phyloP scores from a whole-genome alignment of 1,139 yeast genomes.

The Zygoascus meyerae region DNA sequence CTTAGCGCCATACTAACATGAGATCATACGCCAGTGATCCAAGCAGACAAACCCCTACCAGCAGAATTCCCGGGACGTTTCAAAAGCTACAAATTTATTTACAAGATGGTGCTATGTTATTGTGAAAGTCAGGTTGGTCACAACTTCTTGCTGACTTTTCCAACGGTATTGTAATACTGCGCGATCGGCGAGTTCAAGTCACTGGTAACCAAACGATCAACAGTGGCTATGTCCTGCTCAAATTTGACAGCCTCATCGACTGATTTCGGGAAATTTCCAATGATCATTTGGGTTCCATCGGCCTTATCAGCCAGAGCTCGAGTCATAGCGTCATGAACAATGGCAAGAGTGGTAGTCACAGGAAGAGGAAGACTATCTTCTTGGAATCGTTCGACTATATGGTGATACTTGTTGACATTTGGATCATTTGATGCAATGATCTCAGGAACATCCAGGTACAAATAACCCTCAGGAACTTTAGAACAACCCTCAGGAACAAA shows the following conservation, averaged over 20 bases:
- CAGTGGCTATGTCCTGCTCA: constrained; percentile 66
- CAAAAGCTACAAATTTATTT: not conserved
- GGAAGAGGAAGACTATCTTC: constrained; percentile 90
- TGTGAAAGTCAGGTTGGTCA: not conserved
- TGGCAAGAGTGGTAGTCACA: constrained; percentile 85
- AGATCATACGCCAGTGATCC: too few relatives aligned
- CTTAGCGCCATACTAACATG: not conserved
- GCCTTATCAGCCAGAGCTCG: constrained; percentile 30
- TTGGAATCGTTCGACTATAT: constrained; percentile 74
- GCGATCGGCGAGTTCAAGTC: constrained; percentile 2
- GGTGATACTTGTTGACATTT: constrained; percentile 62
- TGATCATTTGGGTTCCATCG: constrained; percentile 53
- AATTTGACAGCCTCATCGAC: constrained; percentile 96
- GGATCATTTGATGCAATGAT: constrained; percentile 60
- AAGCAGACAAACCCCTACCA: too few relatives aligned
- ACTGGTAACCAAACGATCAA: not conserved
- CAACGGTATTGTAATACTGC: constrained; percentile 5
- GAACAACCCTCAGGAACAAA: constrained; percentile 95
- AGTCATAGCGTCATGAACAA: constrained; percentile 70
- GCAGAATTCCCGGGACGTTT: too few relatives aligned
- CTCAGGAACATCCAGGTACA: constrained; percentile 87
- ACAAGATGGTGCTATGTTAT: not conserved
- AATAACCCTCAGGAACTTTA: constrained; percentile 69
- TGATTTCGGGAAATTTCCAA: constrained; percentile 86
- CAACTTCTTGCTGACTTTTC: constrained; percentile 5